Base-by-base conservation (phyloP, 257 asterid genomes). In the Fraxinus quadrangulata region DNA sequence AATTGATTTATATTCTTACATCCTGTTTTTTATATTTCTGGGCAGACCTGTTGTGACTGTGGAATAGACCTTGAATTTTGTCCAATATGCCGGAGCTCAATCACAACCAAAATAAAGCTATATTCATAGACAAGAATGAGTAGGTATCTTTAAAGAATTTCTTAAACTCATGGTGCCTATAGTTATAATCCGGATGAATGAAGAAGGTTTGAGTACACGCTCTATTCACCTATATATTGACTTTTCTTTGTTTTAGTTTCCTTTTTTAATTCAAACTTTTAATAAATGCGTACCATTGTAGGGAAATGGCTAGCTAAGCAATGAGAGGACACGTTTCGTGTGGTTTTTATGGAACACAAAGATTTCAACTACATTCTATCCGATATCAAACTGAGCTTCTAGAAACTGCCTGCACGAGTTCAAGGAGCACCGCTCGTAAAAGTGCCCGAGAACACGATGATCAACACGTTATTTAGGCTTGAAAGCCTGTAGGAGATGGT, bases 41-140 rank as follows among this genome's bases (percentile, higher is more conserved):
- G 69, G 66, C 88, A 90, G 92, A 86, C 91, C 16, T 90, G 96
- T 28, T 82, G 86, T 28, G 85, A 83, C 39, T 89, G 96, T 75
- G 96, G 96, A 74, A 83, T 54, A n/a, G 82, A 85, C 76, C 89
- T 90, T 1, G 81, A 82, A 16, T 71, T 77, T 40, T 90, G 96
- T 39, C 92, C 92, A 5, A 79, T 85, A 54, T 90, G 96, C 86
- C 85, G 88, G 74, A 83, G 83, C 77, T 42, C 67, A 23, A 86
- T 90, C 49, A 84, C 87, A 56, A 88, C 88, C 74, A 84, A 84
- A 85, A 87, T 90, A 79, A 90, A 86, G 84, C 89, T 90, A 16
- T 90, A 89, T 65, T 75, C 85, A 23, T 79, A 82, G 86, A 70
- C 81, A 75, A 37, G 37, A 47, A 26, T 28, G 9, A 65, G 61